Conservation (phyloP, 495 filamentous ascomycete genomes). For the Hypoxylon lenormandii region DNA sequence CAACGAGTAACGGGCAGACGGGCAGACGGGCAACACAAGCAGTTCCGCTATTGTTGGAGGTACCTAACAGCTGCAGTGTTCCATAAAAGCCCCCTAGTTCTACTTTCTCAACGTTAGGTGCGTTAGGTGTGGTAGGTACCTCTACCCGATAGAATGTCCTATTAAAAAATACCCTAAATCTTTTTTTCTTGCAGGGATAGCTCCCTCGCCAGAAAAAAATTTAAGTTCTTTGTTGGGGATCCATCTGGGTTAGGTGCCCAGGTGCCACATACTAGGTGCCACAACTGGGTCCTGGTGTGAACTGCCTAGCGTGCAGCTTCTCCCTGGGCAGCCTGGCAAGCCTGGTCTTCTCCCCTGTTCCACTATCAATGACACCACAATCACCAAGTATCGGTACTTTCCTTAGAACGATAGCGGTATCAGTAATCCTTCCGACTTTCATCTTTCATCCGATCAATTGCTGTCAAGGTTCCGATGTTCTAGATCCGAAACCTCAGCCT, state of each 20-base stretch:
- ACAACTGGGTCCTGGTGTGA: constrained; percentile 16
- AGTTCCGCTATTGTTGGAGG: too few species aligned
- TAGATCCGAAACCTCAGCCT: background rate
- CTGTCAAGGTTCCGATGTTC: background rate
- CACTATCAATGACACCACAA: constrained; percentile 10
- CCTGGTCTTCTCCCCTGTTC: too few species aligned
- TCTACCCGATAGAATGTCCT: constrained; percentile 17
- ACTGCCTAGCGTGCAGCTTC: constrained; percentile 43
- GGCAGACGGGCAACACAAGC: too few species aligned
- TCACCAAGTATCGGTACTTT: constrained; percentile 34
- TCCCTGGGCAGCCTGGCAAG: too few species aligned
- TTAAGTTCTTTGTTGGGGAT: constrained; percentile 53
- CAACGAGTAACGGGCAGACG: too few species aligned
- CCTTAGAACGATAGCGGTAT: background rate
- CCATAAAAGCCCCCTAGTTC: constrained; percentile 7
- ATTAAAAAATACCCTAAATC: constrained; percentile 30
- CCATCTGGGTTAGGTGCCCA: constrained; percentile 43
- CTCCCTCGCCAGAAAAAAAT: constrained; percentile 49
- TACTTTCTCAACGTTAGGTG: constrained; percentile 24
- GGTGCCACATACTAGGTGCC: background rate
- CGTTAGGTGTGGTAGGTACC: constrained; percentile 9
- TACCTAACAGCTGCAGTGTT: background rate
- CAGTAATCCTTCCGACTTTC: background rate
- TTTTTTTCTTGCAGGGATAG: constrained; percentile 31
- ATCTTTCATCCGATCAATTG: background rate